Evolutionary conservation across 768 basidiomycete genomes (phyloP).

Genomic region (Lentinula raphanica): DNA sequence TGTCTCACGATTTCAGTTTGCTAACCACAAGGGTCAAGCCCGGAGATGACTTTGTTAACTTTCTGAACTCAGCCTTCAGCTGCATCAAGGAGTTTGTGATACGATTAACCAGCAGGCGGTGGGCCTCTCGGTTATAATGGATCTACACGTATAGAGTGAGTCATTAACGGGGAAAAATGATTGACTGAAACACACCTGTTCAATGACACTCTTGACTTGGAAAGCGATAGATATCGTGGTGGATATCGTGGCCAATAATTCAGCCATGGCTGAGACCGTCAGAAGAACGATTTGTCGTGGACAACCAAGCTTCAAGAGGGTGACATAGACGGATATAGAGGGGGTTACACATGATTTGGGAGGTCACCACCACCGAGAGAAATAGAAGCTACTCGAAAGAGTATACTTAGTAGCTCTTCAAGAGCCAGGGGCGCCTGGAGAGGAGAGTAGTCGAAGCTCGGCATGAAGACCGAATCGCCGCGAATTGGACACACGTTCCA

Average conservation of each 20-base stretch:
- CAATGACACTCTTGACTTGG: background rate
- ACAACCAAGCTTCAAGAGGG: background rate
- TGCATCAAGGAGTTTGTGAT: conserved; percentile 7
- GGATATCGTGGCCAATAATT: background rate
- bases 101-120: conserved; percentile 2
- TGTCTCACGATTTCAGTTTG: conserved; percentile 1
- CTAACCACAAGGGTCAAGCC: background rate
- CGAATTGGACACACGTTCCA: background rate
- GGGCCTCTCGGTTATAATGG: conserved; percentile 3
- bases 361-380: background rate
- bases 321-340: conserved; percentile 9
- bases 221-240: conserved; percentile 1
- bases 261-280: background rate
- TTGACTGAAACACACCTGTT: background rate
- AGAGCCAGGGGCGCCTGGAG: background rate
- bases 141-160: background rate
- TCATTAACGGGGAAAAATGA: background rate
- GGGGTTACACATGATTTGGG: conserved; percentile 11
- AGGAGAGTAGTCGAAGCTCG: background rate
- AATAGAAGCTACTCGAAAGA: background rate
- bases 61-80: conserved; percentile 1
- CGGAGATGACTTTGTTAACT: background rate
- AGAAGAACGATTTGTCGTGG: background rate
- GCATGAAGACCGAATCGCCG: background rate
- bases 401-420: background rate